Base-by-base conservation (phyloP, 345 rosid genomes). In the Eucalyptus coolabah region DNA sequence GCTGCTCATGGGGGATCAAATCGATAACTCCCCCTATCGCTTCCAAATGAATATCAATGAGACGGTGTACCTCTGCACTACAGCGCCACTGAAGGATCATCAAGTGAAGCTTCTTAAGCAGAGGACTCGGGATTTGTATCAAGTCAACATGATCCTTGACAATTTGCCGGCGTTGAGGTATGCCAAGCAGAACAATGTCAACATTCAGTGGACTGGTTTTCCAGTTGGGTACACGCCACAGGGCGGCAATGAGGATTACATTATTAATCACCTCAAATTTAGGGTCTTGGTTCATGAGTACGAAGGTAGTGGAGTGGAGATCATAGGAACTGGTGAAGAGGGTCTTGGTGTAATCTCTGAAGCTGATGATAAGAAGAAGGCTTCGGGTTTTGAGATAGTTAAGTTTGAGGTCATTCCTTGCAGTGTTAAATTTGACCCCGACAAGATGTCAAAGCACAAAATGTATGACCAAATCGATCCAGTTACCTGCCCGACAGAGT, bases 1-100 rank as follows among this genome's bases (percentile, higher is more conserved):
- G 90, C 95, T 93, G 80, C 94, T 94, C 37, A 93, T 94, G 94
- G 95, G 95, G 87, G 95, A 94, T 88, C 94, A 94, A 87, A 94
- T 94, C 17, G 95, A 93, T 72, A 94, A 93, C 91, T 94, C 95
- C 16, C 92, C 95, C 9, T 94, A 94, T 80, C 88, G 91, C 82
- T 94, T 94, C 89, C 88, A 89, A 54, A 94, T 94, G 91, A 92
- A 94, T 63, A 3, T 69, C 9, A 93, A 94, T 28, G 95, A 94
- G 89, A 86, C 95, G 8, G 90, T 94, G 89, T 94, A 91, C 89
- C 93, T 94, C 44, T 94, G 95, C 37, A 94, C 95, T 23, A 94
- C 94, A 0, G 18, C 53, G 6, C 54, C 86, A 8, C 86, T 94
- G 89, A 92, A 87, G 65, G 93, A 93, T 89, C 90, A 92, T 45